Percentiles rank a stretch among this genome's conserved stretches.
phyloP scores from a whole-genome alignment of 2,329 filamentous ascomycete species.

The Cercospora zeina region DNA sequence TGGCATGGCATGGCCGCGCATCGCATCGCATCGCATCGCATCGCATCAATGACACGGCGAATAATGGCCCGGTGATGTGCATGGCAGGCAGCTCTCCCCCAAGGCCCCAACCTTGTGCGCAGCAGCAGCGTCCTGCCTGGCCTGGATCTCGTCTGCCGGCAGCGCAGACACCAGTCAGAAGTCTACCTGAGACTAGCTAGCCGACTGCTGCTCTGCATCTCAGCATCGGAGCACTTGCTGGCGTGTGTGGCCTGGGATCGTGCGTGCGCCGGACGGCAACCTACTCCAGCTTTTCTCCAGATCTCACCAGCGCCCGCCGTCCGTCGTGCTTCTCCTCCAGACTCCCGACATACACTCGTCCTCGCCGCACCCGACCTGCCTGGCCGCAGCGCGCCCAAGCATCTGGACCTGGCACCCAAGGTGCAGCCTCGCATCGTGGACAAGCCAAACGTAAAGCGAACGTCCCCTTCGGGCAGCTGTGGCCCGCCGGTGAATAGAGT shows the following conservation, averaged over 20 bases:
- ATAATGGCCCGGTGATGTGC: constrained; percentile 18
- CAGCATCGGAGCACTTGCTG: constrained; percentile 11
- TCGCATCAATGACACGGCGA: constrained; percentile 12
- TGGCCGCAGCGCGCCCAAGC: constrained; percentile 5
- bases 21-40: no score
- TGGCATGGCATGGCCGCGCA: no score
- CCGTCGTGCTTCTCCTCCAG: not conserved
- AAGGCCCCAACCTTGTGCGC: constrained; percentile 20
- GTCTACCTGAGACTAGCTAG: constrained; percentile 20
- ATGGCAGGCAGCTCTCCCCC: constrained; percentile 11
- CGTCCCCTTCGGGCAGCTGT: constrained; percentile 27
- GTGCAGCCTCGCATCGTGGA: constrained; percentile 16
- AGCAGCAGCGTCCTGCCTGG: constrained; percentile 18
- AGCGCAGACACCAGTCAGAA: constrained; percentile 22
- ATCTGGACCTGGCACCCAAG: constrained; percentile 11
- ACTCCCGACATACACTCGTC: no score
- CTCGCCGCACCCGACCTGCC: no score
- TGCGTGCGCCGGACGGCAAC: constrained; percentile 16
- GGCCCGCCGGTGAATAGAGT: constrained; percentile 30
- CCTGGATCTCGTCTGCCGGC: constrained; percentile 27
- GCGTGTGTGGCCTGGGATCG: constrained; percentile 9
- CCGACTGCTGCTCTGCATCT: constrained; percentile 12
- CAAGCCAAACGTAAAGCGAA: constrained; percentile 20
- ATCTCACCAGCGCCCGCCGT: not conserved
- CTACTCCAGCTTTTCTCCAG: constrained; percentile 35